These are phyloP conservation scores for Vinca minor DNA, from an alignment of 257 asterid genomes.

Conservation along the genomic window DNA sequence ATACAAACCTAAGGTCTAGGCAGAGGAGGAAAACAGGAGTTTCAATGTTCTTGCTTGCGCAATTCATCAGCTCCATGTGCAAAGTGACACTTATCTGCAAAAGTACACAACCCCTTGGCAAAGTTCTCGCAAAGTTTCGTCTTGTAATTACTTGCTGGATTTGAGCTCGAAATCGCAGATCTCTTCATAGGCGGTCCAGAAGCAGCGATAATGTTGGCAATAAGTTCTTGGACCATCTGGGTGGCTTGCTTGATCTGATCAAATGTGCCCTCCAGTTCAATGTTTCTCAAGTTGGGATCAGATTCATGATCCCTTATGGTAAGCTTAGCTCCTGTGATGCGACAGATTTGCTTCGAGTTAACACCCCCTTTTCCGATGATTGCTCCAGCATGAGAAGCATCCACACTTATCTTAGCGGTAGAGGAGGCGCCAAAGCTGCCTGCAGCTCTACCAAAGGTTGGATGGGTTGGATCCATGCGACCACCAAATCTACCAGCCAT, in stretches of 20 bases:
- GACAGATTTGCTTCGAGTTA: conserved; percentile 69
- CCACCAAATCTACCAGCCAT: conserved; percentile 43
- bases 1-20: not conserved
- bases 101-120: conserved; percentile 52
- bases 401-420: conserved; percentile 75
- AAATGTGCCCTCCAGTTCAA: conserved; percentile 67
- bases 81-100: conserved; percentile 74
- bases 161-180: conserved; percentile 23
- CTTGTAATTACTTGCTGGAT: conserved; percentile 44
- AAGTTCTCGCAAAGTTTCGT: conserved; percentile 72
- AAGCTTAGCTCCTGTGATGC: conserved; percentile 59
- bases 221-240: conserved; percentile 73
- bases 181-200: conserved; percentile 33
- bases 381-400: conserved; percentile 62
- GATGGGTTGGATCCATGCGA: conserved; percentile 36
- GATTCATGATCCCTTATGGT: conserved; percentile 61
- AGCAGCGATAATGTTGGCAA: conserved; percentile 35
- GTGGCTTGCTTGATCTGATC: conserved; percentile 77
- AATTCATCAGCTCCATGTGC: conserved; percentile 75
- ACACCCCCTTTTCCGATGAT: conserved; percentile 71
- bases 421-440: conserved; percentile 66
- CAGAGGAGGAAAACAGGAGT: not conserved
- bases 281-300: conserved; percentile 53
- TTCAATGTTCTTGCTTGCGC: conserved; percentile 41
- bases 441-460: conserved; percentile 31